Evolutionary conservation across 768 basidiomycete genomes (phyloP), one percentile per base, ranked within the genome.

Genomic region (Boletus tylopilopsis): DNA sequence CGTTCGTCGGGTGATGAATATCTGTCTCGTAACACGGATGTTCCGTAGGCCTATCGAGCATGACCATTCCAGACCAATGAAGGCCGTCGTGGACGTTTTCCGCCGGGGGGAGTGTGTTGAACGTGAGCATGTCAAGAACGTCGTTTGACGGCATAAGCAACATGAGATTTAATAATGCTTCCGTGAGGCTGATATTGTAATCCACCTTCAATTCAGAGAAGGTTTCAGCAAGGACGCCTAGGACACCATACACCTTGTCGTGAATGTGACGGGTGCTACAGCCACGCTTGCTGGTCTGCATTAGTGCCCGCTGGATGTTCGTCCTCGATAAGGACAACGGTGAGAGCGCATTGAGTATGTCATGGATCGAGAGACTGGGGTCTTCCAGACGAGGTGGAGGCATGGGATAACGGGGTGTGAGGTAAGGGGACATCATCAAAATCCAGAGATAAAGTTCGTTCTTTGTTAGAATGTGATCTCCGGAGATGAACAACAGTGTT

Each of bases 41-140:
- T 22, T 55, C 54, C 29, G 30, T 54, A 2, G 52, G 39, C 6
- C 6, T 3, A n/a, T 49, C 42, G 27, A 54, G 11, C 12, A 12
- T n/a, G 15, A 55, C 22, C 54, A 54, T 54, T 22, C 52, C 54
- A 10, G 54, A 54, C 54, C 54, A 55, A 24, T 23, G 29, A 36
- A 30, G 7, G 13, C 15, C 19, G 23, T 43, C 21, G 16, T 48
- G 42, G 11, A 24, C 23, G 10, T 15, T 24, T 25, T 33, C 15
- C 13, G 25, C 27, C 16, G 40, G 51, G 5, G 54, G 15, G 36
- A 47, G 51, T 3, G 3, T 39, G 25, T 55, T 55, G 27, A 55
- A 55, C 12, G 34, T 45, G 42, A 55, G 54, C 6, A 51, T 54
- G 32, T 55, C 54, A 22, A 55, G 54, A n/a, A 54, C 25, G 8